Conservation (phyloP, 257 asterid species). For the Gentiana straminea region DNA sequence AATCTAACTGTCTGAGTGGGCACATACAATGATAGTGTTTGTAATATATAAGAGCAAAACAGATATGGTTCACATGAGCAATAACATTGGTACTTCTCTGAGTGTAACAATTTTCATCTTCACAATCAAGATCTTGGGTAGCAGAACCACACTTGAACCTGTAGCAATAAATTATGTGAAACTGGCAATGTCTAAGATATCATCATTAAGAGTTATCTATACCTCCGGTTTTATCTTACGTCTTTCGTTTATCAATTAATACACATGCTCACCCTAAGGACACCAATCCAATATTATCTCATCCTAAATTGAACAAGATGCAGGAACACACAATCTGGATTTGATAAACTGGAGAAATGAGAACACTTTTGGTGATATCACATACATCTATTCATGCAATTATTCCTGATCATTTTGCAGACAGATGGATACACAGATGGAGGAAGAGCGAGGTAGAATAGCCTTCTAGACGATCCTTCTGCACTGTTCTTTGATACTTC, state of each 20-base stretch:
- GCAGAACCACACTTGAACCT: too few relatives aligned
- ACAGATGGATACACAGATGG: constrained; percentile 93
- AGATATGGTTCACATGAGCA: too few relatives aligned
- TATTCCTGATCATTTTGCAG: constrained; percentile 76
- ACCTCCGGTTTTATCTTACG: too few relatives aligned
- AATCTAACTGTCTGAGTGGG: too few relatives aligned
- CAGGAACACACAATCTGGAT: background rate
- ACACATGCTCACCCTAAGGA: background rate
- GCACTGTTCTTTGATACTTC: constrained; percentile 48
- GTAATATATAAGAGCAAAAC: too few relatives aligned
- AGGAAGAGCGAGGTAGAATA: constrained; percentile 95
- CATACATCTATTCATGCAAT: constrained; percentile 68
- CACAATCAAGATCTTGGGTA: too few relatives aligned
- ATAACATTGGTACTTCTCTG: background rate
- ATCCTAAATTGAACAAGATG: background rate
- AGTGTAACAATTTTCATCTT: background rate
- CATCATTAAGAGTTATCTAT: too few relatives aligned
- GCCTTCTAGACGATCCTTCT: constrained; percentile 76
- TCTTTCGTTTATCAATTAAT: too few relatives aligned
- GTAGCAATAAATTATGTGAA: too few relatives aligned
- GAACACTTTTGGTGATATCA: constrained; percentile 2
- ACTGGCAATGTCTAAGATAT: too few relatives aligned
- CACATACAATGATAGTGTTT: too few relatives aligned
- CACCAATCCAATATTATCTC: background rate
- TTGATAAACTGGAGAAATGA: background rate